Conservation (phyloP, 2,329 filamentous ascomycete species). For the Pseudogymnoascus sp. region DNA sequence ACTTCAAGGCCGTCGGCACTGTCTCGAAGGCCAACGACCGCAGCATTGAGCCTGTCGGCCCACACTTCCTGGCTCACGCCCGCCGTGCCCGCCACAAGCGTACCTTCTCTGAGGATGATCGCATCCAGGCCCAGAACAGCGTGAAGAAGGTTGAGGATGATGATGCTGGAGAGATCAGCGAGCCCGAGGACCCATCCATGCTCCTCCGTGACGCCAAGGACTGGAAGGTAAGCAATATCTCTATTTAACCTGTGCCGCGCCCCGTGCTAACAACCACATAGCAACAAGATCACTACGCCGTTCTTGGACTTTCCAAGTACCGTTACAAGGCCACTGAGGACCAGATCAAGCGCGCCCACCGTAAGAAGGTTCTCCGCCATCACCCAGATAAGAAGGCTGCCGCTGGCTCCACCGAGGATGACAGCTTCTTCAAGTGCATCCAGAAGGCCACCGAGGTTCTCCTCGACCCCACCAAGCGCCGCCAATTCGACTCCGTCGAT, state of each 20-base stretch:
- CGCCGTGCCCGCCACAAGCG: conserved; percentile 92
- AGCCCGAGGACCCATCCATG: conserved; percentile 88
- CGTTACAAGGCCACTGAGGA: conserved; percentile 90
- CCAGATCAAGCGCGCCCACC: conserved; percentile 97
- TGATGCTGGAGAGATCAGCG: conserved; percentile 83
- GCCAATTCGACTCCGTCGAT: conserved; percentile 95
- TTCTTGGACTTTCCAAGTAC: conserved; percentile 87
- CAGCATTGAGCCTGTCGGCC: conserved; percentile 90
- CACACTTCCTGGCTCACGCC: conserved; percentile 95
- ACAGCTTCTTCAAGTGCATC: conserved; percentile 99
- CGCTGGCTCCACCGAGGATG: conserved; percentile 76
- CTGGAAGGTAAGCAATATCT: conserved; percentile 70
- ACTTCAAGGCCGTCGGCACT: conserved; percentile 77
- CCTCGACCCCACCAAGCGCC: conserved; percentile 80
- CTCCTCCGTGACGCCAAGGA: conserved; percentile 92
- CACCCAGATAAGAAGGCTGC: conserved; percentile 99
- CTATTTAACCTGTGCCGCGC: not conserved
- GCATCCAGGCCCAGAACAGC: conserved; percentile 88
- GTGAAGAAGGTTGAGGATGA: conserved; percentile 94
- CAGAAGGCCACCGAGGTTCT: conserved; percentile 95
- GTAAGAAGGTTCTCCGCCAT: conserved; percentile 98
- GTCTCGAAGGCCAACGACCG: conserved; percentile 73
- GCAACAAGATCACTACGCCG: conserved; percentile 95
- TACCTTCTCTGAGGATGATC: conserved; percentile 97
- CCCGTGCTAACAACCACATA: conserved; percentile 31